Evolutionary conservation across 257 asterid species (phyloP).

Genomic region (Linaria vulgaris): DNA sequence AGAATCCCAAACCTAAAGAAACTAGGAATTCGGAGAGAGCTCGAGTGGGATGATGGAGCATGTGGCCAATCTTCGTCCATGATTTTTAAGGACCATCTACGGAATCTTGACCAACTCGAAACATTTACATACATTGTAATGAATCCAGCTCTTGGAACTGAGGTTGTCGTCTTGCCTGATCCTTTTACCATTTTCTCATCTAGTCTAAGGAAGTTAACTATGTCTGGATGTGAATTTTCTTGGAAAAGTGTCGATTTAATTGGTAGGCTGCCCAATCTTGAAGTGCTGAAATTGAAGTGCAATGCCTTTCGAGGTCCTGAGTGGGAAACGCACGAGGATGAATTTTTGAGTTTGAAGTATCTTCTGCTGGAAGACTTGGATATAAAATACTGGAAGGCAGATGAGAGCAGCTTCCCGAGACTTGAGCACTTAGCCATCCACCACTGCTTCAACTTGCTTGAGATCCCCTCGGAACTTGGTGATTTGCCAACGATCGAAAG

Average conservation of each 20-base stretch:
- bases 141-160: not conserved
- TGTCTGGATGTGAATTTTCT: not conserved
- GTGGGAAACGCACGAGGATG: constrained; percentile 9
- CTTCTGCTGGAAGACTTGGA: no score
- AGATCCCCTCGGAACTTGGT: constrained; percentile 23
- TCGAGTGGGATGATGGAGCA: not conserved
- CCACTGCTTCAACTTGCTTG: not conserved
- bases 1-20: no score
- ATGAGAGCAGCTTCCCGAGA: not conserved
- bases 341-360: no score
- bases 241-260: not conserved
- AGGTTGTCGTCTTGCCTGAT: not conserved
- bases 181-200: not conserved
- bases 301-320: not conserved
- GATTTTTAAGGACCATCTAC: not conserved
- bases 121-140: not conserved
- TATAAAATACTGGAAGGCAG: constrained; percentile 1
- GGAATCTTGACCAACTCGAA: not conserved
- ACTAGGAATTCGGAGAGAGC: no score
- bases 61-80: no score
- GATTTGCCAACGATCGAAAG: not conserved
- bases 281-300: not conserved
- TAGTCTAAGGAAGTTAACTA: not conserved
- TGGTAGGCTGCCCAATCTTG: not conserved
- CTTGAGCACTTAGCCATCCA: constrained; percentile 3